phyloP scores from a whole-genome alignment of 2,329 filamentous ascomycete genomes.

The Myriosclerotinia curreyana region DNA sequence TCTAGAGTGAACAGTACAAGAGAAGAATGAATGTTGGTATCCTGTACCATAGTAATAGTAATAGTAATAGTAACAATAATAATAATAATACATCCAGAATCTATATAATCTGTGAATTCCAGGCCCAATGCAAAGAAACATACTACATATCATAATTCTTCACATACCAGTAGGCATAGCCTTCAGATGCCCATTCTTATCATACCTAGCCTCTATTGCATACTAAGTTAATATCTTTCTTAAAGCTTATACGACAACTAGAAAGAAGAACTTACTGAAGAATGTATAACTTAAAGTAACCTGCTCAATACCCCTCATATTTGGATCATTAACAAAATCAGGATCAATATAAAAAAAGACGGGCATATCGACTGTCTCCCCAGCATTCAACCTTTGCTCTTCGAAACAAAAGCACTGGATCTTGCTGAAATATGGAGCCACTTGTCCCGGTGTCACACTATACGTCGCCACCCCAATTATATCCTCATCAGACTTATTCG shows the following conservation, averaged over 20 bases:
- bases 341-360: slow-evolving; percentile 99
- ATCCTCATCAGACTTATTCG: slow-evolving; percentile 83
- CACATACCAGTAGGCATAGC: slow-evolving; percentile 31
- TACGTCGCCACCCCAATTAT: slow-evolving; percentile 99
- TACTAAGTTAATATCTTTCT: background rate
- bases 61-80: too few species aligned
- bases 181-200: slow-evolving; percentile 68
- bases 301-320: slow-evolving; percentile 91
- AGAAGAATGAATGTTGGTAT: too few species aligned
- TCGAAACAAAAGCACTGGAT: slow-evolving; percentile 99
- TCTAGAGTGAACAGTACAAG: background rate
- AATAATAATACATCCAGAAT: background rate
- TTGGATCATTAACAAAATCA: slow-evolving; percentile 85
- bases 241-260: background rate
- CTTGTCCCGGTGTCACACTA: slow-evolving; percentile 92
- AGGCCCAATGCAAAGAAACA: slow-evolving; percentile 25
- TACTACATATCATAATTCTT: slow-evolving; percentile 22
- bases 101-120: slow-evolving; percentile 6
- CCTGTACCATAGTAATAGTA: too few species aligned
- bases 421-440: slow-evolving; percentile 97
- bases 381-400: slow-evolving; percentile 88
- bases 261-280: slow-evolving; percentile 72
- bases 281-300: slow-evolving; percentile 97
- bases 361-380: slow-evolving; percentile 98
- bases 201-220: slow-evolving; percentile 71